A percentile compares a stretch with the other conserved stretches of the same genome.
These are phyloP conservation scores for Nelumbo lutea DNA, from an alignment of 164 flowering plant genomes.

Conservation along the genomic window DNA sequence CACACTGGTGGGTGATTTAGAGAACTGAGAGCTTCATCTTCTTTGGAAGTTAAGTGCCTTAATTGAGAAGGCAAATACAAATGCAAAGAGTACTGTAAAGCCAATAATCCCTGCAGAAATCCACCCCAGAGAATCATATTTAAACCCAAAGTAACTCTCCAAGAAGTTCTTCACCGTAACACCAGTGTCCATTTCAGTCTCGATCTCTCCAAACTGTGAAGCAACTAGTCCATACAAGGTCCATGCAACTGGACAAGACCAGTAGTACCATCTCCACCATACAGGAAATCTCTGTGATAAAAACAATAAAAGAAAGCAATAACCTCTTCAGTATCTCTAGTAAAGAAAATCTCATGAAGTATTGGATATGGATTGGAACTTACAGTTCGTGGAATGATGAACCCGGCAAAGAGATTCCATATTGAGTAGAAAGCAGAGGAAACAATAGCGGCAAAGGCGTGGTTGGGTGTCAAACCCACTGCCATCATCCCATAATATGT, in stretches of 20 bases:
- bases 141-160: conserved; percentile 35
- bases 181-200: conserved; percentile 6
- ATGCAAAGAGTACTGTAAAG: conserved; percentile 38
- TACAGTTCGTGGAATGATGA: conserved; percentile 53
- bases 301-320: not conserved
- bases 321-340: not conserved
- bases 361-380: conserved; percentile 10
- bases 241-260: conserved; percentile 56
- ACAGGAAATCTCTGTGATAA: conserved; percentile 26
- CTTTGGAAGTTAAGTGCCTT: conserved; percentile 58
- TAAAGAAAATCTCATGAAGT: not conserved
- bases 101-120: conserved; percentile 32
- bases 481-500: conserved; percentile 74
- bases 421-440: conserved; percentile 52
- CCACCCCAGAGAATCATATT: conserved; percentile 36
- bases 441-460: conserved; percentile 44
- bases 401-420: conserved; percentile 67
- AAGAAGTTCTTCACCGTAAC: conserved; percentile 29
- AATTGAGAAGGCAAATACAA: conserved; percentile 43
- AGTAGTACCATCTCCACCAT: conserved; percentile 63
- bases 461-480: conserved; percentile 61
- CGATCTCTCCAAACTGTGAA: conserved; percentile 39
- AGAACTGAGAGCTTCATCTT: conserved; percentile 13
- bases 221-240: conserved; percentile 39
- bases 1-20: no score